Base-by-base conservation (phyloP, 164 flowering plant genomes). In the Euptelea pleiosperma region DNA sequence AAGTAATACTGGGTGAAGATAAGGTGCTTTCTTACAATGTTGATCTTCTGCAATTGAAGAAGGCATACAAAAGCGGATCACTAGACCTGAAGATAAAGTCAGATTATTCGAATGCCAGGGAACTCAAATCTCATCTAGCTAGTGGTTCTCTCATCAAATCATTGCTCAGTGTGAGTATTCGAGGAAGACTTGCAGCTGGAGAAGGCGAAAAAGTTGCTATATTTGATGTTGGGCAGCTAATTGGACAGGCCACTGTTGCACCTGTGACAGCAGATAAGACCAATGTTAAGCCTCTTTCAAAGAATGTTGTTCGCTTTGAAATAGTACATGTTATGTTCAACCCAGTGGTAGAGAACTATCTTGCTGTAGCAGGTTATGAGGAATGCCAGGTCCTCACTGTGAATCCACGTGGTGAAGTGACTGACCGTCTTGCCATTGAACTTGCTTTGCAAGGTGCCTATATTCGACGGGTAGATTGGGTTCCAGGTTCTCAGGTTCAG, bases 181-280 rank as follows among this genome's bases (percentile, higher is more conserved):
- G 96, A 69, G 97, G 97, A 58, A 81, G 93, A 54, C 90, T 94
- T 72, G 99, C 97, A 65, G 96, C 86, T 70, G 99, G 99, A 22
- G 99, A 94, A 72, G 99, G 99, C 63, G 99, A 94, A 64, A 94
- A 83, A 71, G 97, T 94, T 60, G 77, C 93, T 39, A 82, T 94
- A 50, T 91, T 80, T 85, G 99, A 94, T 79, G 90, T 89, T 59
- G 96, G 86, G 19, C 99, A 94, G 77, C 75, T 94, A 57, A 86
- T 94, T 79, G 96, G 91, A 55, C 99, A 94, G 66, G 87, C 99
- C 48, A 76, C 95, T 33, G 63, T 84, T 70, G 83, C 88, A 61
- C 93, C 99, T 60, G 90, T 91, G 35, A 83, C 91, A 14, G 93
- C 97, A 26, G 99, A 94, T 72, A 94, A 94, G 77, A 75, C 91